Percentiles rank a stretch among this genome's conserved stretches.
These are phyloP conservation scores for Apostasia ramifera DNA, from an alignment of 106 monocot genomes.

Conservation along the genomic window DNA sequence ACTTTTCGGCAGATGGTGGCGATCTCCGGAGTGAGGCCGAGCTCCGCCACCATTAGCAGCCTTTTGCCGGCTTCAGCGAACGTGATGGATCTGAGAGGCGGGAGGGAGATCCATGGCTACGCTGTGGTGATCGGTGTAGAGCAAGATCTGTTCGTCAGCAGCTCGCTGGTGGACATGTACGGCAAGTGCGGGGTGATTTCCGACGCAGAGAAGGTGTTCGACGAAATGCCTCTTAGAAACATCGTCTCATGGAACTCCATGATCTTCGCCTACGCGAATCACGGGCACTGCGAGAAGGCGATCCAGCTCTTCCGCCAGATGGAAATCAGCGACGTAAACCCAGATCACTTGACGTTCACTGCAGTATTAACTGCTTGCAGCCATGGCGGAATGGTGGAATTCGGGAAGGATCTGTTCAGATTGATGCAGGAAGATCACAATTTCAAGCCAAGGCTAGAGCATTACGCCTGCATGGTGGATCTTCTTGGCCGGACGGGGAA, in stretches of 20 bases:
- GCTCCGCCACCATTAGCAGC: conserved; percentile 37
- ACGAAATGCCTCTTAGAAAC: conserved; percentile 25
- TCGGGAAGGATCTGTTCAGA: conserved; percentile 33
- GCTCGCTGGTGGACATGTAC: conserved; percentile 55
- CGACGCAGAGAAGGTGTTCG: conserved; percentile 31
- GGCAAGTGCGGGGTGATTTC: conserved; percentile 43
- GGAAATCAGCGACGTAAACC: conserved; percentile 7
- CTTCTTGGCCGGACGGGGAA: conserved; percentile 51
- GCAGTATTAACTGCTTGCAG: conserved; percentile 56
- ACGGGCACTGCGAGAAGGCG: conserved; percentile 31
- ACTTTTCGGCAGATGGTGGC: conserved; percentile 38
- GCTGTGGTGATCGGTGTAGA: conserved; percentile 21
- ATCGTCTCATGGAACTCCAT: conserved; percentile 47
- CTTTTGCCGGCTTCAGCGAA: conserved; percentile 48
- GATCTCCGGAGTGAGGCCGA: conserved; percentile 23
- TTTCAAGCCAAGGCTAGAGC: conserved; percentile 50
- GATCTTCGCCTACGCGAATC: conserved; percentile 46
- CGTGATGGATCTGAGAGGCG: conserved; percentile 24
- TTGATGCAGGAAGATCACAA: conserved; percentile 22
- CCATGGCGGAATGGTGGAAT: conserved; percentile 39
- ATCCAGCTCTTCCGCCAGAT: conserved; percentile 33
- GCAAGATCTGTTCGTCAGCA: conserved; percentile 29
- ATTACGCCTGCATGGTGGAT: conserved; percentile 69
- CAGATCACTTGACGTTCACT: conserved; percentile 53
- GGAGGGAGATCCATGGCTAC: conserved; percentile 40